Evolutionary conservation across 495 filamentous ascomycete genomes (phyloP), one percentile per base, ranked within the genome.

Genomic region (Jackrogersella minutella): DNA sequence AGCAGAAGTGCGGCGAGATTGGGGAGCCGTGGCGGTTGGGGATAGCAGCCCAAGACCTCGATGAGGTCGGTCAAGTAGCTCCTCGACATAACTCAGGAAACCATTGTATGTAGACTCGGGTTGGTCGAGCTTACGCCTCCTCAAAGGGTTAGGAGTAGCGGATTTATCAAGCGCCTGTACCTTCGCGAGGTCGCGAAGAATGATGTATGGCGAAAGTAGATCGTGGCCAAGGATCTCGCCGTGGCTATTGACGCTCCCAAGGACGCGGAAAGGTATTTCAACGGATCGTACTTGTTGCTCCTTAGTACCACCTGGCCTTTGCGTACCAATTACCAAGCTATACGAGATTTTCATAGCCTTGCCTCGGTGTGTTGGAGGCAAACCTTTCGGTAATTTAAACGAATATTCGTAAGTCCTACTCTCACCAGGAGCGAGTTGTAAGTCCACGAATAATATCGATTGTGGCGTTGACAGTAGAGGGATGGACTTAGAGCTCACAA

Each of bases 291-390:
- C 88, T 70, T 94, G 92, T 66, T 92, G 87, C 62, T 93, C 90
- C 58, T 85, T 87, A 9, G 84, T 80, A 13, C 86, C 88, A 16
- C 91, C 92, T 3, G 94, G 88, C 47, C 94, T 79, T 73, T 98
- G 95, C 3, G 93, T 97, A 30, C 94, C 95, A 67, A 99, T 92
- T 22, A 96, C 87, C 11, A 99, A 77, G 75, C 90, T 91, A 81
- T 99, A 99, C 1, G 86, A 86, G 30, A 98, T 91, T 74, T 97
- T 97, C 53, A 98, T 96, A 3, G 93, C 93, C 70, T 93, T 94
- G 14, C 95, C 95, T 66, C 90, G 89, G 69, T 98, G 91, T 36
- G 87, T 93, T 22, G 95, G 94, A 16, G 95, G 95, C 44, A 98
- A 81, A 0, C 93, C 93, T 67, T 85, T 88, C 1, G 95, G 95